These are phyloP conservation scores for Saccharomyces jurei DNA, from an alignment of 805 yeast species.

Conservation along the genomic window DNA sequence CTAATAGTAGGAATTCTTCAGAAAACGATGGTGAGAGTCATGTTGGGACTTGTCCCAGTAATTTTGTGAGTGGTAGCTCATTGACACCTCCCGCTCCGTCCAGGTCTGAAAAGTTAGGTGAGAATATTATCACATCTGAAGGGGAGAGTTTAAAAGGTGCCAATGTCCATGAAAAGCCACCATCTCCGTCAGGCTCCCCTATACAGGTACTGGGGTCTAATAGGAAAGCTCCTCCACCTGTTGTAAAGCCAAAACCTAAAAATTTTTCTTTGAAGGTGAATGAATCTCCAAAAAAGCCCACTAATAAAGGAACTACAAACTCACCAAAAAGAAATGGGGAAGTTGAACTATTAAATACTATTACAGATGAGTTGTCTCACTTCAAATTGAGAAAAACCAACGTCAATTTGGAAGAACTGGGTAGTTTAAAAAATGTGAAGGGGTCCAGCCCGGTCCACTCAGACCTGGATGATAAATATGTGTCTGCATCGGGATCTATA, in stretches of 20 bases:
- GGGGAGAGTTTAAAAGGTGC: background rate
- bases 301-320: background rate
- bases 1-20: background rate
- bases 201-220: background rate
- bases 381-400: constrained; percentile 12
- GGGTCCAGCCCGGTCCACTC: background rate
- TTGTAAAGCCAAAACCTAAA: constrained; percentile 25
- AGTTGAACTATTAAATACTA: background rate
- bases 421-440: background rate
- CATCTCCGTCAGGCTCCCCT: background rate
- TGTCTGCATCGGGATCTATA: background rate
- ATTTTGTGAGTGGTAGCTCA: background rate
- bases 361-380: constrained; percentile 10
- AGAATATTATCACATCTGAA: background rate
- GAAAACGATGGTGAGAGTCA: background rate
- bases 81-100: background rate
- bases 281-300: background rate
- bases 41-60: background rate
- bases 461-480: background rate
- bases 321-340: background rate
- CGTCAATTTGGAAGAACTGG: background rate
- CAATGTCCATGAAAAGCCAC: background rate
- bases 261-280: constrained; percentile 3
- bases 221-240: constrained; percentile 19
- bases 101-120: background rate